Conservation (phyloP, 2,329 filamentous ascomycete species). For the Colletotrichum sp. region DNA sequence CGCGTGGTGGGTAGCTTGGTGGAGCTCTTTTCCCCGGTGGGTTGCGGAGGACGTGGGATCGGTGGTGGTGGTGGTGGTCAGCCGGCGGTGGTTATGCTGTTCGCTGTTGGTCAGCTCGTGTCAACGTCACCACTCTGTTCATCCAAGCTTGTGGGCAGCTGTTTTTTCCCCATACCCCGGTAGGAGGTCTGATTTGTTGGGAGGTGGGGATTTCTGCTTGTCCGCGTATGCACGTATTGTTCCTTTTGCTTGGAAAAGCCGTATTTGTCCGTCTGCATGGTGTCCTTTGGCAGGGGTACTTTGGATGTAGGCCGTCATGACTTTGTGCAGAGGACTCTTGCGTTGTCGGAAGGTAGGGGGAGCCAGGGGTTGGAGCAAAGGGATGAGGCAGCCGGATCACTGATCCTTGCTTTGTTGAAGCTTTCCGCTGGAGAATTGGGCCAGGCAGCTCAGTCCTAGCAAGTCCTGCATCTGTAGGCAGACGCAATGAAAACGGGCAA, state of each 20-base stretch:
- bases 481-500: not conserved
- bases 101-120: slow-evolving; percentile 1
- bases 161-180: not conserved
- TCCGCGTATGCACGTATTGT: not conserved
- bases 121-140: slow-evolving; percentile 18
- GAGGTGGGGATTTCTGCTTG: not conserved
- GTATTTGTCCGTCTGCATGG: slow-evolving; percentile 1
- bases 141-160: not conserved
- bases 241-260: not conserved
- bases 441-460: not conserved
- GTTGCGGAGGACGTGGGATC: not conserved
- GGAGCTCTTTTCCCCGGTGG: slow-evolving; percentile 4
- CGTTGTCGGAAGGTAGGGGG: slow-evolving; percentile 7
- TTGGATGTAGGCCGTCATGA: slow-evolving; percentile 16
- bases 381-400: slow-evolving; percentile 1
- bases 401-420: slow-evolving; percentile 5
- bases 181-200: not conserved
- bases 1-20: not conserved
- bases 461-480: not conserved
- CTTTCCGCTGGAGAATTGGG: not conserved
- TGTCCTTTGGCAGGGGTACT: not conserved
- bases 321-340: not conserved
- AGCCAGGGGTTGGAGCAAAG: not conserved
- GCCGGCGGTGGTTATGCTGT: not conserved
- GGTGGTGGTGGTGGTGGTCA: not conserved